Percentiles rank a stretch among this genome's conserved stretches.
Evolutionary conservation across 768 basidiomycete genomes (phyloP).

Genomic region (Hypsizygus marmoreus): DNA sequence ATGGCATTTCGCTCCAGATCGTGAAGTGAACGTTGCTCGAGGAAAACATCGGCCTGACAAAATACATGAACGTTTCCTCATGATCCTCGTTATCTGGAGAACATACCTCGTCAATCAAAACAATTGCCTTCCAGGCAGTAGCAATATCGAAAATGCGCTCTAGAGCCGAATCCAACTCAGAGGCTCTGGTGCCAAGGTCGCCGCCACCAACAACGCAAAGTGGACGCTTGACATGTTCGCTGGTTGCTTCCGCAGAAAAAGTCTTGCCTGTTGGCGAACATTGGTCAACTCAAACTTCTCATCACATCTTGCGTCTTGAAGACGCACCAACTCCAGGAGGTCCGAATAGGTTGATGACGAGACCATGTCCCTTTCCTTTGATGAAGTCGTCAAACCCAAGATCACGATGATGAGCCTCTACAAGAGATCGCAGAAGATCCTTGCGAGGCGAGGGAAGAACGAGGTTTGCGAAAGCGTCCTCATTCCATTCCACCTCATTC

Average conservation of each 20-base stretch:
- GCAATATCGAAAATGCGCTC: constrained; percentile 49
- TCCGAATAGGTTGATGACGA: constrained; percentile 53
- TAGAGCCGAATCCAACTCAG: constrained; percentile 41
- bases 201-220: constrained; percentile 54
- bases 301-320: neutral
- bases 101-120: constrained; percentile 50
- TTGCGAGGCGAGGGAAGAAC: constrained; percentile 54
- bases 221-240: constrained; percentile 51
- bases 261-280: constrained; percentile 40
- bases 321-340: constrained; percentile 55
- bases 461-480: constrained; percentile 54
- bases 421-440: constrained; percentile 50
- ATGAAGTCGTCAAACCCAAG: constrained; percentile 59
- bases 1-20: constrained; percentile 68
- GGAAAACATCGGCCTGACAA: constrained; percentile 64
- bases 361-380: constrained; percentile 55
- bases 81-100: neutral
- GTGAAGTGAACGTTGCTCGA: constrained; percentile 63
- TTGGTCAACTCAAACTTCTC: neutral
- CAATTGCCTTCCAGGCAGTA: constrained; percentile 57
- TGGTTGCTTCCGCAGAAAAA: constrained; percentile 56
- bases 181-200: constrained; percentile 50
- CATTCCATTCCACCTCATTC: constrained; percentile 52
- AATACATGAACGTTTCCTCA: constrained; percentile 1
- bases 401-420: constrained; percentile 53